Conservation (phyloP, 2,329 filamentous ascomycete species). For the Rosellinia necatrix region DNA sequence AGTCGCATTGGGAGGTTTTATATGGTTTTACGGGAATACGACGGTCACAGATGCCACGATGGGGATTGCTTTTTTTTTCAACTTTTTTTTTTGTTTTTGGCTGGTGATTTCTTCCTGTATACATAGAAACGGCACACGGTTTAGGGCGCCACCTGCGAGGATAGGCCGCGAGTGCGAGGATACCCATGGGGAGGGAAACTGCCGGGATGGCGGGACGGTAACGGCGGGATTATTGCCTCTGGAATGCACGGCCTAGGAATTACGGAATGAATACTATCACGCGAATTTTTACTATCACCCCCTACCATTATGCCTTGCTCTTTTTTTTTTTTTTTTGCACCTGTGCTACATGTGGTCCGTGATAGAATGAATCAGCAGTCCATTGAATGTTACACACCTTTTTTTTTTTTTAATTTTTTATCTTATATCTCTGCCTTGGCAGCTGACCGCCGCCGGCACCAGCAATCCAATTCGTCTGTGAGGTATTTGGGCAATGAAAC, state of each 20-base stretch:
- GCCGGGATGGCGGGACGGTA: slow-evolving; percentile 28
- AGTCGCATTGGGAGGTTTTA: slow-evolving; percentile 30
- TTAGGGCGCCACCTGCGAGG: slow-evolving; percentile 36
- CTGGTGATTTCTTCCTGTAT: slow-evolving; percentile 26
- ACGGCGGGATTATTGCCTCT: slow-evolving; percentile 25
- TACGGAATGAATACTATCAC: slow-evolving; percentile 20
- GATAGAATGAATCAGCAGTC: not conserved
- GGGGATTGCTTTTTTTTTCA: slow-evolving; percentile 9
- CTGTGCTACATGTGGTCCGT: no score
- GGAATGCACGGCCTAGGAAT: slow-evolving; percentile 17
- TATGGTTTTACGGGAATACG: slow-evolving; percentile 30
- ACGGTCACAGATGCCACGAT: slow-evolving; percentile 28
- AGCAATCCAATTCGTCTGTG: no score
- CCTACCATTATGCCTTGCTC: not conserved
- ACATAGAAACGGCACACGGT: slow-evolving; percentile 36
- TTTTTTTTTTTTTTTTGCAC: no score
- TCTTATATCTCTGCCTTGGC: no score
- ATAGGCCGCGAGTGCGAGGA: slow-evolving; percentile 38
- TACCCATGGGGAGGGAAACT: slow-evolving; percentile 38
- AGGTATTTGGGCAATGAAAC: not conserved
- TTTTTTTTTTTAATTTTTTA: no score
- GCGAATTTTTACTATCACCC: slow-evolving; percentile 25
- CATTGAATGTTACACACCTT: no score
- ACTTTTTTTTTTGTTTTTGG: no score
- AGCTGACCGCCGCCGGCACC: no score